A percentile compares a stretch with the other conserved stretches of the same genome.
Conservation (phyloP, 1,284 basidiomycete genomes). For the Puccinia brachypodii region DNA sequence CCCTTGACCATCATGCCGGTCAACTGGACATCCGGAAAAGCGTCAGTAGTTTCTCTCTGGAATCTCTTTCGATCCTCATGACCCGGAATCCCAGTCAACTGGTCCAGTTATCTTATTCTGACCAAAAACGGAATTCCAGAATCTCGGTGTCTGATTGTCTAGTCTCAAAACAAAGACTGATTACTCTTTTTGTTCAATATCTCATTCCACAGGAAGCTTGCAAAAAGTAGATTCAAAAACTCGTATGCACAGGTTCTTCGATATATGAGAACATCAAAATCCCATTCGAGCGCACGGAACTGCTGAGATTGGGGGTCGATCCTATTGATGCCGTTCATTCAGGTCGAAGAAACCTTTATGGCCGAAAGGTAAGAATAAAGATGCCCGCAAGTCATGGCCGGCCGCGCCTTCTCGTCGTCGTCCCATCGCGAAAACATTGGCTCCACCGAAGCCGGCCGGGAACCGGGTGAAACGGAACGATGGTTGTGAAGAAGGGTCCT, state of each 20-base stretch:
- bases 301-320: background rate
- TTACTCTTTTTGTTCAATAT: background rate
- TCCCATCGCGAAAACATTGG: background rate
- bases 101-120: no score
- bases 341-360: slow-evolving; percentile 7
- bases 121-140: no score
- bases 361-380: background rate
- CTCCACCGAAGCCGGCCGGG: background rate
- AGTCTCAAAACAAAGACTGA: background rate
- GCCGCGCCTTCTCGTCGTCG: background rate
- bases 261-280: background rate
- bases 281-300: background rate
- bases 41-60: background rate
- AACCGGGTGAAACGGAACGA: background rate
- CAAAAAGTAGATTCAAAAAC: background rate
- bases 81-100: no score
- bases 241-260: background rate
- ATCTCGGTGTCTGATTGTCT: no score
- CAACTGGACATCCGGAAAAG: slow-evolving; percentile 23
- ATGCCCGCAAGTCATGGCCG: background rate
- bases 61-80: background rate
- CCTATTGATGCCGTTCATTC: background rate
- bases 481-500: no score
- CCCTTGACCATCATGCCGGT: background rate
- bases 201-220: background rate